phyloP scores from a whole-genome alignment of 192 early-diverging fungal genomes.

The Backusella psychrophila region DNA sequence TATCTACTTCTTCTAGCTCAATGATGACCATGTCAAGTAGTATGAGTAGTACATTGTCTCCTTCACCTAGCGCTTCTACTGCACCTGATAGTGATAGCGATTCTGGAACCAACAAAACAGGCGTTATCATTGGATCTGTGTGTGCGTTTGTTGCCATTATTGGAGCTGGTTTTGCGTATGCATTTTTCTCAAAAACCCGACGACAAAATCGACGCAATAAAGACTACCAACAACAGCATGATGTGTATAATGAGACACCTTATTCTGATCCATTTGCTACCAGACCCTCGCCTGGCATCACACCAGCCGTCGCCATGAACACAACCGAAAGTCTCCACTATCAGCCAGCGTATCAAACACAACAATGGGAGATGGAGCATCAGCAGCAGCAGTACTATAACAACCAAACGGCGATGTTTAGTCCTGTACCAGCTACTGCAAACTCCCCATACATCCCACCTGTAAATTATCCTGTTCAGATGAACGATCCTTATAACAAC shows the following conservation, averaged over 20 bases:
- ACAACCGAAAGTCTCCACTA: neutral
- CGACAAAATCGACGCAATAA: constrained; percentile 26
- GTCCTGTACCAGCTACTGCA: neutral
- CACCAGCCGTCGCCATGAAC: neutral
- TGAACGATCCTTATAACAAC: neutral
- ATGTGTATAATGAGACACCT: neutral
- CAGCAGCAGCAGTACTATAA: neutral
- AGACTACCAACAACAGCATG: constrained; percentile 9
- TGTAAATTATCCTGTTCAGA: neutral
- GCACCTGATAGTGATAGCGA: neutral
- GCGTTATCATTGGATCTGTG: constrained; percentile 36
- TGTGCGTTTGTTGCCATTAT: constrained; percentile 37
- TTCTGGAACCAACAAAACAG: constrained; percentile 24
- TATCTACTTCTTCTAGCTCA: neutral
- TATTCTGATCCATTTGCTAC: neutral
- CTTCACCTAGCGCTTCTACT: neutral
- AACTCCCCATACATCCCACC: neutral
- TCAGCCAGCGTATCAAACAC: neutral
- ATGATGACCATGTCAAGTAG: neutral
- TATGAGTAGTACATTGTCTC: neutral
- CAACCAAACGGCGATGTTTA: neutral
- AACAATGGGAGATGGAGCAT: constrained; percentile 9
- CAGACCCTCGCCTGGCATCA: neutral
- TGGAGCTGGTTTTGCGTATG: constrained; percentile 37
- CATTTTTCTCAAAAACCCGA: constrained; percentile 38